These are phyloP conservation scores for Pseudozyma hubeiensis DNA, from an alignment of 1,284 basidiomycete genomes.

Conservation along the genomic window DNA sequence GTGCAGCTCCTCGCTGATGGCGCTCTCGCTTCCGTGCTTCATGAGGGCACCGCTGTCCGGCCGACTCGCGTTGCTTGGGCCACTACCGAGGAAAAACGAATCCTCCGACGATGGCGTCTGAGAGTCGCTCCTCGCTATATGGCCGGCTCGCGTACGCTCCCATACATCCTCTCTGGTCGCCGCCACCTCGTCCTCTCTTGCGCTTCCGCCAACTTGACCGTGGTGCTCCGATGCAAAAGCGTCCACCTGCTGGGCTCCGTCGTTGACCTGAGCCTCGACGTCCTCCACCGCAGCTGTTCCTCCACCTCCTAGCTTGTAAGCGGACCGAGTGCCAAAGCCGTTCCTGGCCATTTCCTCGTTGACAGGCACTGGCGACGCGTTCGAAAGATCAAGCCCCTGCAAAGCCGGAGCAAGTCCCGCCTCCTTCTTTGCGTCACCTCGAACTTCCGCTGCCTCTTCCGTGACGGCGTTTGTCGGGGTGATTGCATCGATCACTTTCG, in stretches of 20 bases:
- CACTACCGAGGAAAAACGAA: conserved; percentile 37
- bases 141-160: conserved; percentile 18
- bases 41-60: conserved; percentile 39
- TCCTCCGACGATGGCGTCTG: conserved; percentile 47
- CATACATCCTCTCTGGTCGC: conserved; percentile 5
- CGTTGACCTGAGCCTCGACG: not conserved
- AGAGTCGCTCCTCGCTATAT: conserved; percentile 32
- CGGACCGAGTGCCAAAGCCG: conserved; percentile 47
- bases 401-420: conserved; percentile 7
- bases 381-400: conserved; percentile 21
- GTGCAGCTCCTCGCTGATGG: conserved; percentile 46
- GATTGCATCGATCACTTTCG: not conserved
- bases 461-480: not conserved
- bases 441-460: not conserved
- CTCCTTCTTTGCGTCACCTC: not conserved
- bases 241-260: not conserved
- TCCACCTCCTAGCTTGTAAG: conserved; percentile 23
- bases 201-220: not conserved
- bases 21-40: conserved; percentile 50
- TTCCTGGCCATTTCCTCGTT: conserved; percentile 44
- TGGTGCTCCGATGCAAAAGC: not conserved
- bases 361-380: conserved; percentile 27
- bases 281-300: not conserved
- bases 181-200: conserved; percentile 4
- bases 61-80: conserved; percentile 24